These are phyloP conservation scores for Phoenix roebelenii DNA, from an alignment of 176 grass and related monocot species.

Conservation along the genomic window DNA sequence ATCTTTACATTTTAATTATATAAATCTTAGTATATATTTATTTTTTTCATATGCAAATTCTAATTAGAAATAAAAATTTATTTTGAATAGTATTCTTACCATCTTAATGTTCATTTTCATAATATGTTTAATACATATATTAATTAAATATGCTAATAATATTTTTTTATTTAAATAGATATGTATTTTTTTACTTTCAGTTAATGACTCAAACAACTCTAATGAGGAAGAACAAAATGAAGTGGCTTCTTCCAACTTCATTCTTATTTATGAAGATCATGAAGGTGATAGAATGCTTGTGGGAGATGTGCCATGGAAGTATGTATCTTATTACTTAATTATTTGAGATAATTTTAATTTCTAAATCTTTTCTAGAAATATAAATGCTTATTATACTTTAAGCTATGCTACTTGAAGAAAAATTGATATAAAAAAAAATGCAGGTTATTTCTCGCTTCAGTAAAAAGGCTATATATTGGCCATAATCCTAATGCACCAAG, in stretches of 20 bases:
- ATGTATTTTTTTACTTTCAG: neutral
- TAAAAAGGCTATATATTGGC: constrained; percentile 69
- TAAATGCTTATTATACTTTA: neutral
- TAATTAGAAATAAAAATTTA: neutral
- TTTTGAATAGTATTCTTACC: too few relatives aligned
- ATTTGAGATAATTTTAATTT: neutral
- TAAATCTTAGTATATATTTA: neutral
- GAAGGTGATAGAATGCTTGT: constrained; percentile 81
- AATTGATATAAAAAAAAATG: neutral
- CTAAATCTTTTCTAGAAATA: neutral
- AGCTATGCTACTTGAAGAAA: constrained; percentile 1
- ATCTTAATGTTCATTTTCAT: too few relatives aligned
- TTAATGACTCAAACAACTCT: constrained; percentile 31
- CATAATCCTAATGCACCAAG: constrained; percentile 19
- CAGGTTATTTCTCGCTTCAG: constrained; percentile 62
- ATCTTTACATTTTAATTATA: too few relatives aligned
- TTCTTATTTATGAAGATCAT: constrained; percentile 85
- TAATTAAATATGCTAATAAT: too few relatives aligned
- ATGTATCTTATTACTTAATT: constrained; percentile 23
- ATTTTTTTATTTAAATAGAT: too few relatives aligned
- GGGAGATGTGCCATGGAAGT: constrained; percentile 96
- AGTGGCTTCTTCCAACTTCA: constrained; percentile 21
- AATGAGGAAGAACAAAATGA: constrained; percentile 10
- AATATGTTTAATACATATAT: too few relatives aligned
- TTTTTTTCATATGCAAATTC: neutral